Conservation (phyloP, 148 eudicot genomes). For the Rhododendron mucronatum region DNA sequence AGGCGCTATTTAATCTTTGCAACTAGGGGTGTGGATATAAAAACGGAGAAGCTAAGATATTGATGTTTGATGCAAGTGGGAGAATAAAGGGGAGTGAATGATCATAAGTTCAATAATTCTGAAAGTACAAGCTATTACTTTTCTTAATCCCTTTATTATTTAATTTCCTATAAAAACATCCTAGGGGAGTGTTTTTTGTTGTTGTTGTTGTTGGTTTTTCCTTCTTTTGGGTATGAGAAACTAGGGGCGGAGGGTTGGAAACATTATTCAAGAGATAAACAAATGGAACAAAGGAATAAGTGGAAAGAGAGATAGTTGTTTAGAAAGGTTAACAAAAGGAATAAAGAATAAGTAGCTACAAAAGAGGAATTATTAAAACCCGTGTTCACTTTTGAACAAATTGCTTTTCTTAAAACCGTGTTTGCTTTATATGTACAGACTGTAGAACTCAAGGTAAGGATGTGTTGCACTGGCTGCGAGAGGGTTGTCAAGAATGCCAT, state of each 20-base stretch:
- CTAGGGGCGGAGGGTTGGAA: neutral
- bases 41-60: neutral
- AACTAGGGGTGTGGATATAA: neutral
- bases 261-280: neutral
- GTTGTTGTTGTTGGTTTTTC: neutral
- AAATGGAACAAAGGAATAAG: neutral
- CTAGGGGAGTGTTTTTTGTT: neutral
- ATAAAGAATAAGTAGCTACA: slow-evolving; percentile 3
- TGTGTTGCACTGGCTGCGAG: slow-evolving; percentile 97
- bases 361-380: neutral
- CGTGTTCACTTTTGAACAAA: neutral
- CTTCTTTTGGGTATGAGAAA: neutral
- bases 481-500: slow-evolving; percentile 80
- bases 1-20: neutral
- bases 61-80: neutral
- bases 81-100: neutral
- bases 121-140: neutral
- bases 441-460: slow-evolving; percentile 86
- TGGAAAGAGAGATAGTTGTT: neutral
- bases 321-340: neutral
- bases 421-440: slow-evolving; percentile 41
- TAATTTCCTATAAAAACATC: neutral
- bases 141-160: neutral
- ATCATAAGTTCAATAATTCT: neutral
- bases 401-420: neutral